Base-by-base conservation (phyloP, 768 basidiomycete genomes). In the Pleurotus tuber-regium region DNA sequence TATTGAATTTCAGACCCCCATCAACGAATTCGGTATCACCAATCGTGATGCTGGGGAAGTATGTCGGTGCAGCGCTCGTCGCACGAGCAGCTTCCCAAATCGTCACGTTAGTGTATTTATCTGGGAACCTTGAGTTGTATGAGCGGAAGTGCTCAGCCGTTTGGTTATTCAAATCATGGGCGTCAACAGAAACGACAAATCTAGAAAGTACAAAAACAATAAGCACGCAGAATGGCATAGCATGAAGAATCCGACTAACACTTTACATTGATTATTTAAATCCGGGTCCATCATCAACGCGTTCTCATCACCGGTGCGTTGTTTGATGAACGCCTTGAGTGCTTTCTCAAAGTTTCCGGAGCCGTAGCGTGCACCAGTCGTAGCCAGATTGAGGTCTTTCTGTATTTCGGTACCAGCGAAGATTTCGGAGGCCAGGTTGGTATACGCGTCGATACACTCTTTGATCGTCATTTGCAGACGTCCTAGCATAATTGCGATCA, bases 401-500 rank as follows among this genome's bases (percentile, higher is more conserved):
- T 47, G 24, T 53, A 51, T 24, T 52, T 4, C 6, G 38, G 51
- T 18, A 29, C 61, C 58, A 4, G 53, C 51, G 53, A 73, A 73
- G 4, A 73, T 66, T n/a, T 60, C 52, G 24, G 57, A 58, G 7
- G 68, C 57, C 4, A 73, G 46, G 7, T 40, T 44, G 3, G 54
- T 50, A 41, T 70, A 73, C 9, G 48, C 60, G 2, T 56, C 38
- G 31, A 66, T 66, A 51, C 67, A 69, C 41, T 73, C 61, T 16
- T 64, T 57, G n/a, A 73, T 54, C 1, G 67, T 36, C 66, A 71
- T 69, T 12, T 61, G 63, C 8, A 73, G 63, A 4, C 70, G 61
- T 8, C 71, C 70, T 6, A 72, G 63, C 69, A 72, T 71, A 12
- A 72, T 60, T 2, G 69, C 69, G 16, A 70, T 71, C 10, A 72